These are phyloP conservation scores for Fusarium transvaalense DNA, from an alignment of 2,329 filamentous ascomycete species.

Conservation along the genomic window DNA sequence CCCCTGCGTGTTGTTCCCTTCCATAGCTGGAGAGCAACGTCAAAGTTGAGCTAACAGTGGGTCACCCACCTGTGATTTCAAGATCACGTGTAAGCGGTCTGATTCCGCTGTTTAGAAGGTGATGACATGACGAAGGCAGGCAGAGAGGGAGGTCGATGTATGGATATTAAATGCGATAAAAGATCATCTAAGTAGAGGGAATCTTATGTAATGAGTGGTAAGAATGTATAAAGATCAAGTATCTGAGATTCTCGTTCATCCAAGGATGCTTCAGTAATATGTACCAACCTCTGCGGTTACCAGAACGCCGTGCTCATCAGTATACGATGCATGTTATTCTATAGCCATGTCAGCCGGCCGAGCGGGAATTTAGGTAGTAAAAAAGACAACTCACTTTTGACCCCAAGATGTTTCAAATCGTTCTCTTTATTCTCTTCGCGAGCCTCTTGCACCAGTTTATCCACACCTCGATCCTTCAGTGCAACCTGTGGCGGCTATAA, in stretches of 20 bases:
- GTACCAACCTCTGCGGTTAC: slow-evolving; percentile 6
- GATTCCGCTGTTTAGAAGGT: slow-evolving; percentile 19
- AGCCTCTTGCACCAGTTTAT: slow-evolving; percentile 91
- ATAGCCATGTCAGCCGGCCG: slow-evolving; percentile 7
- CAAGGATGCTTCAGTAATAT: not conserved
- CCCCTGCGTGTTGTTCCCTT: slow-evolving; percentile 37
- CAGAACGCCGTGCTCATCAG: slow-evolving; percentile 22
- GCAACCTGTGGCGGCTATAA: slow-evolving; percentile 60
- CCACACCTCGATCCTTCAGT: slow-evolving; percentile 89
- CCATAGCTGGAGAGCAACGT: slow-evolving; percentile 30
- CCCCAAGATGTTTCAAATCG: slow-evolving; percentile 68
- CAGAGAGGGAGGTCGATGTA: not conserved
- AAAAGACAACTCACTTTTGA: slow-evolving; percentile 54
- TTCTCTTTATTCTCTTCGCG: slow-evolving; percentile 90
- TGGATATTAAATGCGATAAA: not conserved
- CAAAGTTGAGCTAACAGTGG: slow-evolving; percentile 38
- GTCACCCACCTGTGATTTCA: slow-evolving; percentile 5
- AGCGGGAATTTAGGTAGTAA: not conserved
- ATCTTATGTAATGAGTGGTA: slow-evolving; percentile 2
- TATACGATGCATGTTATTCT: slow-evolving; percentile 25
- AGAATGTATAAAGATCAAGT: not conserved
- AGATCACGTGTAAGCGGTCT: slow-evolving; percentile 37
- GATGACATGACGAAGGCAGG: slow-evolving; percentile 33
- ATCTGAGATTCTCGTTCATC: not conserved
- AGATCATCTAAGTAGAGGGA: not conserved